Evolutionary conservation across 305 asterid species (phyloP).

Genomic region (Solanum chacoense): DNA sequence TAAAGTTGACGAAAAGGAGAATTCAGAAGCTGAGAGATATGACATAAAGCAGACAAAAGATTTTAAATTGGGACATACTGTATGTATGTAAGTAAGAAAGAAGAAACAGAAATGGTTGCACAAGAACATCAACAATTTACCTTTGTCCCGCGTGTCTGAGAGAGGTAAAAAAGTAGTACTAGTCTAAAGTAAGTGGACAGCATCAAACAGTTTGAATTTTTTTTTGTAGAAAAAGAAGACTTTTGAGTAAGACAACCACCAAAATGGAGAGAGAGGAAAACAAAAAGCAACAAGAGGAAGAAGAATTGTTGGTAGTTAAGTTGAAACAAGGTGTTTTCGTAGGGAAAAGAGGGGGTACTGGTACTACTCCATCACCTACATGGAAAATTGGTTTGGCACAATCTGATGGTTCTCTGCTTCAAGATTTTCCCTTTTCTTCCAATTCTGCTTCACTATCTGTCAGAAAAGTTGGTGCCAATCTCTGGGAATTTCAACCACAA

Average conservation of each 20-base stretch:
- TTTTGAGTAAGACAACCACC: conserved; percentile 8
- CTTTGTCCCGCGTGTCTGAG: background rate
- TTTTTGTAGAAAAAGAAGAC: background rate
- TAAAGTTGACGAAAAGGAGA: conserved; percentile 18
- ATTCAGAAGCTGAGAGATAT: background rate
- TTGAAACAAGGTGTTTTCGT: conserved; percentile 50
- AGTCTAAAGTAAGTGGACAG: conserved; percentile 3
- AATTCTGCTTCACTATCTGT: conserved; percentile 42
- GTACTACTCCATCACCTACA: conserved; percentile 59
- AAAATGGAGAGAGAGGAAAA: conserved; percentile 11
- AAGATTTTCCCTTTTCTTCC: conserved; percentile 26
- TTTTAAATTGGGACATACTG: background rate
- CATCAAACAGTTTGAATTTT: conserved; percentile 6
- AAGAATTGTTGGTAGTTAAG: conserved; percentile 25
- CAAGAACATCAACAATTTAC: background rate
- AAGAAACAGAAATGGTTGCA: background rate
- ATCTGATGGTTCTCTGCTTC: conserved; percentile 45
- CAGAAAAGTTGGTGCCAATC: conserved; percentile 62
- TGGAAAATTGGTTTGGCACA: conserved; percentile 61
- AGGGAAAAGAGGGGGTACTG: conserved; percentile 59
- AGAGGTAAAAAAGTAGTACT: background rate
- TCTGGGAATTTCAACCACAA: conserved; percentile 64
- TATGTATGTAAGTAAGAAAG: background rate
- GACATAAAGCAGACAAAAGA: background rate
- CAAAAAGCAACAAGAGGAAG: conserved; percentile 14